These are phyloP conservation scores for Boletus sp. DNA, from an alignment of 768 basidiomycete genomes.

Conservation along the genomic window DNA sequence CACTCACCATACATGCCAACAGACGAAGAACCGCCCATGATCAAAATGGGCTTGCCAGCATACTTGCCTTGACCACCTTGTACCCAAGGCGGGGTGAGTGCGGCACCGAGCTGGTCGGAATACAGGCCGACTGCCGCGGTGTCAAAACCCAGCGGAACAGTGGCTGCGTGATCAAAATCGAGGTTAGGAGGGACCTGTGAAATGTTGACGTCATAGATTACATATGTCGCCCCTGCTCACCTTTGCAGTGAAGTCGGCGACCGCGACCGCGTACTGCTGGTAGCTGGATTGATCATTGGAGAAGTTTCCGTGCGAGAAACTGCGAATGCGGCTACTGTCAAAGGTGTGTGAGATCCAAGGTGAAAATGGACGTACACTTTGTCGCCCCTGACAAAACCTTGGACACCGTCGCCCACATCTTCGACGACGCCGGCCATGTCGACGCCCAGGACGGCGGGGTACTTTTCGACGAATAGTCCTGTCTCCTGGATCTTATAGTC, in stretches of 20 bases:
- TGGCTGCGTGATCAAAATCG: conserved; percentile 42
- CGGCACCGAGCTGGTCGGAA: conserved; percentile 35
- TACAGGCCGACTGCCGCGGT: conserved; percentile 49
- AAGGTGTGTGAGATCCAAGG: not conserved
- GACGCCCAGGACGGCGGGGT: conserved; percentile 34
- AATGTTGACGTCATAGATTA: conserved; percentile 1
- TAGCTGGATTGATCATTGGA: conserved; percentile 31
- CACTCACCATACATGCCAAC: conserved; percentile 47
- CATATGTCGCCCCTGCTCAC: conserved; percentile 14
- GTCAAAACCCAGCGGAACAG: conserved; percentile 46
- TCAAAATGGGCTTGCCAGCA: conserved; percentile 39
- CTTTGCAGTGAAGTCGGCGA: conserved; percentile 35
- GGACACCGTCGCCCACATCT: conserved; percentile 37
- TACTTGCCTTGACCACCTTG: conserved; percentile 35
- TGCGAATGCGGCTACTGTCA: not conserved
- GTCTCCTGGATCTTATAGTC: conserved; percentile 38
- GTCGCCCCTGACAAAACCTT: conserved; percentile 36
- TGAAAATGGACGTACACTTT: conserved; percentile 31
- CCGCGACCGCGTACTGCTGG: conserved; percentile 40
- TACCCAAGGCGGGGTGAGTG: conserved; percentile 37
- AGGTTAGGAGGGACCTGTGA: conserved; percentile 42
- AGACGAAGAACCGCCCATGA: conserved; percentile 47
- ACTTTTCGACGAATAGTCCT: conserved; percentile 32
- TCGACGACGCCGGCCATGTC: conserved; percentile 40
- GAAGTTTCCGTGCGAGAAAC: conserved; percentile 29